Conservation (phyloP, 2,329 filamentous ascomycete species). For the Aspergillaceae sp. region DNA sequence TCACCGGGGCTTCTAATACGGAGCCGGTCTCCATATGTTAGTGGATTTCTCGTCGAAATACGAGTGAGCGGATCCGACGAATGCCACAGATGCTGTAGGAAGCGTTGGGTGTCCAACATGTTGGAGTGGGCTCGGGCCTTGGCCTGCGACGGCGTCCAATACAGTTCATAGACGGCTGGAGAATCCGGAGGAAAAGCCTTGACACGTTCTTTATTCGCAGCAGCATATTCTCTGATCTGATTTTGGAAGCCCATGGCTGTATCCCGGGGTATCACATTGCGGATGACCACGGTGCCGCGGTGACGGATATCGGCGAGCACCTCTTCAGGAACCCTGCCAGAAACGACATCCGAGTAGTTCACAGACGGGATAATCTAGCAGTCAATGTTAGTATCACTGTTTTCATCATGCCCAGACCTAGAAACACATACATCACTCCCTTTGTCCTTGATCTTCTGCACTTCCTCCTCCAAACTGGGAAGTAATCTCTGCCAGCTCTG, state of each 20-base stretch:
- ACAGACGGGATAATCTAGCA: constrained; percentile 36
- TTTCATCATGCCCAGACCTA: neutral
- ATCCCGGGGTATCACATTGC: constrained; percentile 54
- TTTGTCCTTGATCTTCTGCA: constrained; percentile 31
- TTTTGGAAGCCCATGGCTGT: constrained; percentile 59
- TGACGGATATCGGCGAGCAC: constrained; percentile 45
- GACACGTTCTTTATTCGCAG: constrained; percentile 45
- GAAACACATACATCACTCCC: constrained; percentile 30
- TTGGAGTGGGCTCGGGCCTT: constrained; percentile 59
- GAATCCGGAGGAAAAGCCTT: constrained; percentile 58
- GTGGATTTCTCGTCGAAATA: constrained; percentile 49
- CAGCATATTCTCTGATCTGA: constrained; percentile 57
- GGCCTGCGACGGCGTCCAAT: constrained; percentile 63
- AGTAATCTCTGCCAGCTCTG: constrained; percentile 38
- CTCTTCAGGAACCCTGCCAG: constrained; percentile 26
- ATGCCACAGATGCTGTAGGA: constrained; percentile 59
- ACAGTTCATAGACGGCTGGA: constrained; percentile 66
- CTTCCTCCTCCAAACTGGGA: constrained; percentile 31
- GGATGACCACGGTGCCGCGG: constrained; percentile 56
- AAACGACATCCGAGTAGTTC: constrained; percentile 32
- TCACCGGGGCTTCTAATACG: constrained; percentile 66
- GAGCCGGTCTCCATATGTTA: constrained; percentile 63
- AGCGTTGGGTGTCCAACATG: constrained; percentile 52
- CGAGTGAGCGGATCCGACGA: constrained; percentile 41
- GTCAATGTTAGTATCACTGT: neutral